Base-by-base conservation (phyloP, 2,329 filamentous ascomycete species). In the Arthrocladium fulminans region DNA sequence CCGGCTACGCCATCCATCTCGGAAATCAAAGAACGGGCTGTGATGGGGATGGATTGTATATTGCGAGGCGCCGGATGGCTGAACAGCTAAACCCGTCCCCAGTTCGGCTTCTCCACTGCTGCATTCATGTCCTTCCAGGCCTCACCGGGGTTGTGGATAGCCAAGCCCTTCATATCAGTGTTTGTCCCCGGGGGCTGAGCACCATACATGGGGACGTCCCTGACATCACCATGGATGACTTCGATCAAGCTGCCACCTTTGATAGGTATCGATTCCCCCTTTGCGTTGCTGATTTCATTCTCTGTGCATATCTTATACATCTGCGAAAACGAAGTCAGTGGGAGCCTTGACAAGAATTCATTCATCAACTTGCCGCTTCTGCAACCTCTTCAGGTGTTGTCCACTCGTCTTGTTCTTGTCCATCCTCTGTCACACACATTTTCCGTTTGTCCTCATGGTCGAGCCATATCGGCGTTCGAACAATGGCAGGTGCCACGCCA, bases 401-500 rank as follows among this genome's bases (percentile, higher is more conserved):
- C 77, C 77, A 81, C 51, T 62, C 67, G 56, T 80, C 77, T n/a
- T 42, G 45, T 19, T 22, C 45, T 13, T 41, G 32, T 9, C 47
- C 51, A 8, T 58, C 61, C 22, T 68, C 32, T 9, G 4, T 63
- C 27, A 73, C 67, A 0, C 80, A 50, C 54, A 75, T 71, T 50
- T 65, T 65, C 55, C 79, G 43, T 59, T 81, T 82, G 60, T 81
- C 77, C 0, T 76, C 75, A 54, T 80, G 69, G 2, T 81, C 77
- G 0, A 72, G 77, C 76, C 77, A 82, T 4, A 81, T 62, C 4
- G 79, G 79, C 10, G 79, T 81, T 52, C 73, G 77, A 55, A 81
- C 77, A 1, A 81, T 62, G 0, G 77, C 79, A 0, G 79, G 79
- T 12, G 77, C 76, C 2, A 81, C 77, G 3, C 72, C 77, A 19